Base-by-base conservation (phyloP, 2,329 filamentous ascomycete species). In the Neurospora sp. region DNA sequence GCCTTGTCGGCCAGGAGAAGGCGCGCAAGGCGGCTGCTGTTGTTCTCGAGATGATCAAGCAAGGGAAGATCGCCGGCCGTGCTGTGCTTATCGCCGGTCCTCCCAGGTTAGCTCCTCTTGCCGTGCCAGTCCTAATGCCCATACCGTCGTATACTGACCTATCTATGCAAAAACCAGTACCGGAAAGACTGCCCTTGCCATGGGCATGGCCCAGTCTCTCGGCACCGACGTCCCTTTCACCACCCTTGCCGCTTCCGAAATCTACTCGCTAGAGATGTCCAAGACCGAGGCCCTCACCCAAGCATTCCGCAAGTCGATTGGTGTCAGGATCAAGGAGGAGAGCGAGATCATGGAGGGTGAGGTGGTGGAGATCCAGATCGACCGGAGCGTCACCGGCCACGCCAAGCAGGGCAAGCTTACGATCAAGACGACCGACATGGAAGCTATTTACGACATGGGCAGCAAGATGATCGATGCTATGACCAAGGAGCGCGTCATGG, bases 401-500 rank as follows among this genome's bases (percentile, higher is more conserved):
- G 96, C 96, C 78, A 99, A 98, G 85, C 95, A 97, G 85, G 96
- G 96, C 78, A 99, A 99, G 82, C 90, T 99, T 74, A 99, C 96
- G 23, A 97, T 99, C 84, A 99, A 99, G 84, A 99, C 96, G 11
- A 98, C 95, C 71, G 96, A 99, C 80, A 99, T 99, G 96, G 96
- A 99, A 82, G 97, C 96, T 13, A 92, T 99, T 74, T 99, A 98
- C 83, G 96, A 99, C 78, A 97, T 99, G 94, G 96, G 96, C 74
- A 95, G 92, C 75, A 98, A 98, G 83, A 98, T 99, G 96, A 99
- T 99, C 75, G 96, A 99, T 79, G 93, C 93, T 74, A 97, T 99
- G 93, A 97, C 94, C 75, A 98, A 98, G 82, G 96, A 99, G 84
- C 95, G 96, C 77, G 93, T 99, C 74, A 97, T 98, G 90, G 96